Base-by-base conservation (phyloP, 2,329 filamentous ascomycete species). In the Keithomyces neogunnii region DNA sequence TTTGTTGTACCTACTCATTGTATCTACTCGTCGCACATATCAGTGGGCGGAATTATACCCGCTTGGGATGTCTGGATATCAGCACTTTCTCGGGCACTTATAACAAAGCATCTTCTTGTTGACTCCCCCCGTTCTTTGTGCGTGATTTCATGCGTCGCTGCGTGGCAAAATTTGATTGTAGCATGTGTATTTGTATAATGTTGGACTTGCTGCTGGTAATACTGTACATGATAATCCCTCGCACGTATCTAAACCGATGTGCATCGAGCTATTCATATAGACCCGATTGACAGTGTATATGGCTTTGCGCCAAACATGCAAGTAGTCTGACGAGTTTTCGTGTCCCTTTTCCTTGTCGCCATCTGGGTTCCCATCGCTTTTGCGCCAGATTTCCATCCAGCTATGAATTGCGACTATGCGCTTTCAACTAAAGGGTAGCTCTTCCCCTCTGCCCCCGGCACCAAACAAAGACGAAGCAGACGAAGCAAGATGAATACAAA, bases 31-130 rank as follows among this genome's bases (percentile, higher is more conserved):
- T 36, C 11, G 40, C 40, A 44, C 47, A 35, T 39, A 45, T 28
- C 29, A 49, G 39, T 49, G 45, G 48, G 32, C 40, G 38, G 13
- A 6, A 42, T 36, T 49, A 49, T 49, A 45, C 48, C 48, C 48
- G 48, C 48, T 35, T 31, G 40, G 32, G 40, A 28, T 26, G 40
- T 30, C 40, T 44, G 40, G 33, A 44, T 26, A 30, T 5, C 26
- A 30, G 40, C 13, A 30, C 28, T 30, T 30, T 44, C n/a, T 42
- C 39, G n/a, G 13, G 40, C 40, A 44, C 40, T 29, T 44, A 19
- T 28, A 44, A 44, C 40, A 31, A 26, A 30, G 28, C 10, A 44
- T 28, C 5, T 30, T 29, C 30, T 29, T 30, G 8, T 29, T 42
- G 26, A 9, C 28, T 11, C n/a, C 26, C 38, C 8, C 19, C 13